Evolutionary conservation across 2,329 filamentous ascomycete genomes (phyloP).

Genomic region (Colletotrichum higginsianum): DNA sequence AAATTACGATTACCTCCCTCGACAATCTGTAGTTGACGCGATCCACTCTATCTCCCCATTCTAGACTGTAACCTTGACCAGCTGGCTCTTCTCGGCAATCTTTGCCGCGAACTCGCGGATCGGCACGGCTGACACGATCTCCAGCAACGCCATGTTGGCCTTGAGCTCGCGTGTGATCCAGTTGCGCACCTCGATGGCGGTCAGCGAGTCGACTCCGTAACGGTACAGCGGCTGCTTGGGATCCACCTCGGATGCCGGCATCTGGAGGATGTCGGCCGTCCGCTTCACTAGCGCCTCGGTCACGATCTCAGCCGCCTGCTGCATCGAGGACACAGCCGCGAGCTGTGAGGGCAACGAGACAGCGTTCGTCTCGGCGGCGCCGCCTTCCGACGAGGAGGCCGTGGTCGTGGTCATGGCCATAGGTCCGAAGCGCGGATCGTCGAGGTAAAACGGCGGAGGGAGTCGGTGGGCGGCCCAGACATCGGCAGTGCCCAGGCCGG

Average conservation of each 20-base stretch:
- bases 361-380: conserved; percentile 18
- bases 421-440: conserved; percentile 68
- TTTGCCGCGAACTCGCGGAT: conserved; percentile 54
- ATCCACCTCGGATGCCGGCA: conserved; percentile 41
- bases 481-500: conserved; percentile 40
- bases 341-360: conserved; percentile 46
- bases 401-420: conserved; percentile 59
- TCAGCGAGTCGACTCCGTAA: conserved; percentile 45
- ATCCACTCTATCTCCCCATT: too few relatives aligned
- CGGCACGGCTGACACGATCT: conserved; percentile 61
- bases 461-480: conserved; percentile 56
- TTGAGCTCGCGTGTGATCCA: conserved; percentile 60
- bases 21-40: too few relatives aligned
- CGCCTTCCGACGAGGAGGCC: neutral
- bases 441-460: conserved; percentile 54
- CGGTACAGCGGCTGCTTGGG: conserved; percentile 43
- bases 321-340: conserved; percentile 46
- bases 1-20: too few relatives aligned
- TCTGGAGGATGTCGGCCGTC: conserved; percentile 14
- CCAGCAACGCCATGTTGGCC: conserved; percentile 63
- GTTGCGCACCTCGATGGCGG: conserved; percentile 43
- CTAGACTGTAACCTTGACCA: neutral
- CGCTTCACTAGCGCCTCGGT: conserved; percentile 50
- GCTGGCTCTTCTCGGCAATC: conserved; percentile 53
- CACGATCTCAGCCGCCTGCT: conserved; percentile 53